Evolutionary conservation across 176 grass and related monocot genomes (phyloP).

Genomic region (Musa schizocarpa): DNA sequence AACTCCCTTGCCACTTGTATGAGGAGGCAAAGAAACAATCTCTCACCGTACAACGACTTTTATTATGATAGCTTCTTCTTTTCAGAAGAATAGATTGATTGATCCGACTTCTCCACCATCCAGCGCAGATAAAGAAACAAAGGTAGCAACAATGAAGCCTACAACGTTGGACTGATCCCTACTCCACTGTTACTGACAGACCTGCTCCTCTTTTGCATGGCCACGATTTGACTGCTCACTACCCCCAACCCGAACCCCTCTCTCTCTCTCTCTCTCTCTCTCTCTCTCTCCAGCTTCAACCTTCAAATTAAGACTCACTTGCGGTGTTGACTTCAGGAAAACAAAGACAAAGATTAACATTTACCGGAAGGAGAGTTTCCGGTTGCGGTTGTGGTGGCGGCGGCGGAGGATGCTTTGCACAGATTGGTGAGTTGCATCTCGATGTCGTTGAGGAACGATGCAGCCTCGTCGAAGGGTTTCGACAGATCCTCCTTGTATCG

Average conservation of each 20-base stretch:
- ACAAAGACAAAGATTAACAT: background rate
- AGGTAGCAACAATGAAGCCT: slow-evolving; percentile 15
- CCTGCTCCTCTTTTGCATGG: slow-evolving; percentile 80
- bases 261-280: too few species aligned
- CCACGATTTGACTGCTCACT: slow-evolving; percentile 74
- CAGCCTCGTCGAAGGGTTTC: slow-evolving; percentile 78
- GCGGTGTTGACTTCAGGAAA: too few species aligned
- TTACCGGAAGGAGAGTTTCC: slow-evolving; percentile 15
- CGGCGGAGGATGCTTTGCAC: slow-evolving; percentile 31
- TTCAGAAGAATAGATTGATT: too few species aligned
- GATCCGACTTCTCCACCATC: too few species aligned
- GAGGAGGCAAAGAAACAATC: too few species aligned
- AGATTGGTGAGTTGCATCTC: slow-evolving; percentile 64
- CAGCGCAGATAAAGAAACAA: background rate
- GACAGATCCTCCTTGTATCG: slow-evolving; percentile 88
- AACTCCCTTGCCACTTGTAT: too few species aligned
- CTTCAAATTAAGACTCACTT: too few species aligned
- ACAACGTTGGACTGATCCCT: slow-evolving; percentile 13
- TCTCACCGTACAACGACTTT: too few species aligned
- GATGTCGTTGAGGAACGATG: slow-evolving; percentile 82
- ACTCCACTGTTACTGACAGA: slow-evolving; percentile 33
- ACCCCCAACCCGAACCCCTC: background rate
- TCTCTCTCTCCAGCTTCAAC: background rate
- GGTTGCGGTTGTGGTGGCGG: slow-evolving; percentile 11
- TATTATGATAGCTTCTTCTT: too few species aligned